These are phyloP conservation scores for Agroathelia rolfsii DNA, from an alignment of 1,284 basidiomycete genomes.

Conservation along the genomic window DNA sequence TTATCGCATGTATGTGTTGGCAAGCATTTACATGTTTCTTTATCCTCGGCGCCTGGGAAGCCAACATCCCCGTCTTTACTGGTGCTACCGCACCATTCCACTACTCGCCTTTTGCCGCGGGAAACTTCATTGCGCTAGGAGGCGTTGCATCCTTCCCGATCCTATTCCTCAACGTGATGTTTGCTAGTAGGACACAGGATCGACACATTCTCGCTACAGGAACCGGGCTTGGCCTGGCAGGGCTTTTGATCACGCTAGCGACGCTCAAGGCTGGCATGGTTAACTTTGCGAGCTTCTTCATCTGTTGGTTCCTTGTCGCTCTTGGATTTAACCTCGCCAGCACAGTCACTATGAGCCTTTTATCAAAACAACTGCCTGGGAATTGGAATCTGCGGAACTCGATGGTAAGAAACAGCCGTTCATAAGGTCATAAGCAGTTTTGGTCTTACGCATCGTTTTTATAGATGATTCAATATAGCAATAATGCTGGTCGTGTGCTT, in stretches of 20 bases:
- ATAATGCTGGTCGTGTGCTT: slow-evolving; percentile 49
- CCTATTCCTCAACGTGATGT: slow-evolving; percentile 49
- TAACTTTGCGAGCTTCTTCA: slow-evolving; percentile 41
- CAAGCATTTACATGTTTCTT: slow-evolving; percentile 68
- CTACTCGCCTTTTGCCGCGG: slow-evolving; percentile 54
- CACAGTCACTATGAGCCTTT: slow-evolving; percentile 53
- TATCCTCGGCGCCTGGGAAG: slow-evolving; percentile 67
- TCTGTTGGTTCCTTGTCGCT: slow-evolving; percentile 58
- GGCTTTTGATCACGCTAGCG: slow-evolving; percentile 40
- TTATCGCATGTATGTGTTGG: slow-evolving; percentile 61
- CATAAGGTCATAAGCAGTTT: no score
- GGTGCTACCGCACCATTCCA: slow-evolving; percentile 31
- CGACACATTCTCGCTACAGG: slow-evolving; percentile 48
- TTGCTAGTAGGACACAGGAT: slow-evolving; percentile 51
- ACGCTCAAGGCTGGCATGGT: slow-evolving; percentile 32
- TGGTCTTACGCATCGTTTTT: no score
- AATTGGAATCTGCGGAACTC: slow-evolving; percentile 49
- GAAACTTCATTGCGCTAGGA: slow-evolving; percentile 64
- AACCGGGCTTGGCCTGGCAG: slow-evolving; percentile 37
- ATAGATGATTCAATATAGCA: slow-evolving; percentile 65
- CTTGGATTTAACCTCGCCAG: slow-evolving; percentile 63
- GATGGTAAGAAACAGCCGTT: no score
- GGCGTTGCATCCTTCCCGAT: slow-evolving; percentile 56
- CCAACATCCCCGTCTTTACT: slow-evolving; percentile 60
- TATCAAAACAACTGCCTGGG: slow-evolving; percentile 60